Base-by-base conservation (phyloP, 179 eudicot species). In the Spergularia azorica region DNA sequence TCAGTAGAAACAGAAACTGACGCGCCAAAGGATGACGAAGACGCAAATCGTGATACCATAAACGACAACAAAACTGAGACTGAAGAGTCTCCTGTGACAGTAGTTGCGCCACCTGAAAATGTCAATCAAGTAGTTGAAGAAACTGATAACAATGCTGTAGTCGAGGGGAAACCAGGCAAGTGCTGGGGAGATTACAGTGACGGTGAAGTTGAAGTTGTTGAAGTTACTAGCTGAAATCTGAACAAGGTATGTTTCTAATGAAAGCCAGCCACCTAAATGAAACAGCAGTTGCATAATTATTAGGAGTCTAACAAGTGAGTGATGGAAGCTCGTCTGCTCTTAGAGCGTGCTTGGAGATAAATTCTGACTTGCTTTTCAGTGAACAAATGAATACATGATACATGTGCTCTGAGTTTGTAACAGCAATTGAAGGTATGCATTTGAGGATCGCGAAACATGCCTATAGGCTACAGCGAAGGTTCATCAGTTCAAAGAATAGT, bases 181-280 rank as follows among this genome's bases (percentile, higher is more conserved):
- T 72, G 87, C 57, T 92, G 94, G 93, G 98, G 97, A 79, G 98
- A 91, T 84, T 89, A 89, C 85, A 88, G 93, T 79, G 98, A 90
- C 17, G 81, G 77, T 68, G 97, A 94, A 75, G 82, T 88, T 63
- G 97, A 92, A 41, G 72, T 73, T 72, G 79, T 83, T 65, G 90
- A 85, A 81, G 87, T 71, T 81, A 63, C 85, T 73, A 76, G 86
- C 77, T 89, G 79, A 90, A 69, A 78, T 85, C 77, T 89, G 79
- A 90, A 69, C 61, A 38, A 58, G 76, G 72, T 70, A 77, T n/a
- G 21, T 82, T 71, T 74, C 51, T 48, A 43, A 52, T 73, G 46
- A 63, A 69, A 55, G 36, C 72, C 39, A 32, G 50, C 74, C 64
- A 63, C 26, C 76, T 5, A 32, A 43, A 60, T 54, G 26, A n/a